A percentile compares a stretch with the other conserved stretches of the same genome.
Evolutionary conservation across 805 yeast genomes (phyloP).

Genomic region (Candida hungchunana): DNA sequence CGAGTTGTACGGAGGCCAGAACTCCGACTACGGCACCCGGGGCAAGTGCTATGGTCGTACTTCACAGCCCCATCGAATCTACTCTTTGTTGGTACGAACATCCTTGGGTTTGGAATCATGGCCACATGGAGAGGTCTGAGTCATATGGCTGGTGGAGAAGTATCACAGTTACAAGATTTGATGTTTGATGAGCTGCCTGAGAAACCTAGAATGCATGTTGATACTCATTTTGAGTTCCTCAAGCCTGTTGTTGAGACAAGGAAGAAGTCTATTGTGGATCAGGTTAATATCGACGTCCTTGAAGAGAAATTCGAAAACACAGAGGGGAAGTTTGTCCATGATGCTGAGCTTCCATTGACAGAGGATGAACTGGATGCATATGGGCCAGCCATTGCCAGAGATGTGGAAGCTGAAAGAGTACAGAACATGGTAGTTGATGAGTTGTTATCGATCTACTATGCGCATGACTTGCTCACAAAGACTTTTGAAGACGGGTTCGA

Average conservation of each 20-base stretch:
- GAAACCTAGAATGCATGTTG: background rate
- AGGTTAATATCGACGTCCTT: background rate
- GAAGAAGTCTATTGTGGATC: background rate
- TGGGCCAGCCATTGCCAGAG: conserved; percentile 3
- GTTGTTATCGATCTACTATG: conserved; percentile 3
- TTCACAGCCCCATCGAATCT: conserved; percentile 36
- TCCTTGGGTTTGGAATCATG: conserved; percentile 31
- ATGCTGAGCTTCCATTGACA: conserved; percentile 7
- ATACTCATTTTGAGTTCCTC: background rate
- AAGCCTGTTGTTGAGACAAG: background rate
- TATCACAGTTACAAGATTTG: no score
- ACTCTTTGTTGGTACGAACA: conserved; percentile 33
- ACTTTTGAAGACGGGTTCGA: conserved; percentile 5
- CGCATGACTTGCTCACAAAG: background rate
- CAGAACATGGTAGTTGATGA: conserved; percentile 13
- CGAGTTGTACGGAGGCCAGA: conserved; percentile 2
- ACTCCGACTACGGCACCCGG: conserved; percentile 4
- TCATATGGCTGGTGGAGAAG: no score
- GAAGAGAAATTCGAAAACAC: background rate
- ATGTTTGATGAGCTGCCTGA: background rate
- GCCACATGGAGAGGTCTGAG: conserved; percentile 30
- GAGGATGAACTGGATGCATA: conserved; percentile 10
- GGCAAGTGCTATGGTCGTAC: conserved; percentile 31
- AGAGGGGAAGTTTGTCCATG: background rate
- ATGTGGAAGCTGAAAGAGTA: conserved; percentile 3